Percentiles rank a stretch among this genome's conserved stretches.
Evolutionary conservation across 2,329 filamentous ascomycete genomes (phyloP).

Genomic region (Aureobasidium sp.): DNA sequence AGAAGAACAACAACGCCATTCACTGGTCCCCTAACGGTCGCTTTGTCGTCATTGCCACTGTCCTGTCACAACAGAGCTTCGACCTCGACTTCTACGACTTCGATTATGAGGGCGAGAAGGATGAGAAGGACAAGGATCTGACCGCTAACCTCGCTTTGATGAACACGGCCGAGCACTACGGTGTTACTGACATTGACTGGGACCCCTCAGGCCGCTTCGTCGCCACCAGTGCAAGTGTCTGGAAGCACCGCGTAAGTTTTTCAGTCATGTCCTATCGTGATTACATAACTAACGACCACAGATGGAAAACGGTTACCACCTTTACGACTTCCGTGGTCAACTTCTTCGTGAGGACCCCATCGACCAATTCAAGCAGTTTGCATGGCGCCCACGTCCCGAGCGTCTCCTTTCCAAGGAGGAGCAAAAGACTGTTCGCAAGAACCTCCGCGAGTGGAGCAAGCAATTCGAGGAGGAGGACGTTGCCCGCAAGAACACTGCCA

Average conservation of each 20-base stretch:
- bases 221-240: conserved; percentile 84
- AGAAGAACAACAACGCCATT: conserved; percentile 99
- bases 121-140: conserved; percentile 85
- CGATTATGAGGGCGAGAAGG: conserved; percentile 95
- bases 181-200: conserved; percentile 96
- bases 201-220: conserved; percentile 94
- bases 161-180: conserved; percentile 91
- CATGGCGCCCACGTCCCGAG: conserved; percentile 85
- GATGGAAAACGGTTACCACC: conserved; percentile 99
- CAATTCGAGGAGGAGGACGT: conserved; percentile 93
- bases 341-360: conserved; percentile 82
- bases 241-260: conserved; percentile 81
- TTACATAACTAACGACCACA: conserved; percentile 34
- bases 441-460: conserved; percentile 91
- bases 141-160: conserved; percentile 92
- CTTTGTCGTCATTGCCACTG: conserved; percentile 89
- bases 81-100: conserved; percentile 97
- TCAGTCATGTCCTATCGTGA: neutral
- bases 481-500: conserved; percentile 86
- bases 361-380: conserved; percentile 96
- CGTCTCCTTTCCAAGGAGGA: conserved; percentile 94
- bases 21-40: conserved; percentile 97
- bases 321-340: conserved; percentile 93
- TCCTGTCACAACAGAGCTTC: conserved; percentile 85
- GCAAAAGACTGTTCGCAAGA: conserved; percentile 97